Evolutionary conservation across 1,284 basidiomycete species (phyloP), one percentile per base, ranked within the genome.

Genomic region (Heterobasidion occidentale): DNA sequence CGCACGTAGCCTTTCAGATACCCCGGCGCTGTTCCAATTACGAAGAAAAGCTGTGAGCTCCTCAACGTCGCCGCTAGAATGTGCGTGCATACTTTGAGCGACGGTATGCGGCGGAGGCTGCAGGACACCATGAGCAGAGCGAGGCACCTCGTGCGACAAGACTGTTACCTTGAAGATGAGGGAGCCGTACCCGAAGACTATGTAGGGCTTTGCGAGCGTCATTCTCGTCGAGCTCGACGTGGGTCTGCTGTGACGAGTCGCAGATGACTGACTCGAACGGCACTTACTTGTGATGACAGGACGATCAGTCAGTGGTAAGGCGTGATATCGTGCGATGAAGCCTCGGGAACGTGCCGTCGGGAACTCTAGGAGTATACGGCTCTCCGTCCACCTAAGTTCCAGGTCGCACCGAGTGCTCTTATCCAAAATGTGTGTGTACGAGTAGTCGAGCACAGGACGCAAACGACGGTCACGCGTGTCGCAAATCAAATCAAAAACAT

Each of bases 1-100:
- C 92, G 81, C 0, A 92, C 88, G 61, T 90, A 93, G 35, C 90
- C 90, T 69, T 91, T 92, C 63, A 95, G 74, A 66, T 84, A 95
- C 27, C 92, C 92, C 0, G 90, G 79, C 1, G 76, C 88, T 90
- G 53, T 35, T 19, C 33, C 9, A 48, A 5, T 33, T 20, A 46
- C n/a, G 27, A 46, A 48, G 53, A 17, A 36, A 34, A 7, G 9
- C 34, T 27, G 14, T n/a, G 33, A 19, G 8, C 11, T 5, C n/a
- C 9, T 42, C 38, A 12, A 42, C n/a, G n/a, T 27, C 27, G 27
- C 27, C 5, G 27, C 27, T 27, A 27, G 27, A 27, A 27, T 27
- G 36, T 6, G 19, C 14, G 35, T 5, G 46, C 17, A 7, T 58
- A 86, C 88, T 78, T 77, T 84, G 74, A 1, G 70, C 67, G 48